Evolutionary conservation across 805 yeast genomes (phyloP).

Genomic region (Monosporozyma solicola): DNA sequence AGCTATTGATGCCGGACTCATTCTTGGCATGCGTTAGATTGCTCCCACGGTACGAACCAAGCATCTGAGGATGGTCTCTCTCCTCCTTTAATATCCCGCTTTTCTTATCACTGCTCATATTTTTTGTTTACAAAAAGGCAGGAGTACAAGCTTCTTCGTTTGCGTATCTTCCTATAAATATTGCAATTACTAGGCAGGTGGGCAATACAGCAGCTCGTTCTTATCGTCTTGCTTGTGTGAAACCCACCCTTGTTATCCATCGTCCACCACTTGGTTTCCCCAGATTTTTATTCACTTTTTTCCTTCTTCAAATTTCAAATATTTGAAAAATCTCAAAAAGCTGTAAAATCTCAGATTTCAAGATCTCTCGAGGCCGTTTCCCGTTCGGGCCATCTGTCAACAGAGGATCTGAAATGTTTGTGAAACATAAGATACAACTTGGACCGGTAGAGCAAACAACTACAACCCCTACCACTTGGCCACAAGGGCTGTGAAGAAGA

Average conservation of each 20-base stretch:
- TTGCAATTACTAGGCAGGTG: too few species aligned
- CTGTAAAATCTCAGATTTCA: background rate
- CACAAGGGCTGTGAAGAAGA: too few species aligned
- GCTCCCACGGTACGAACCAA: conserved; percentile 29
- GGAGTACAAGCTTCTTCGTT: background rate
- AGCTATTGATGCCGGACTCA: background rate
- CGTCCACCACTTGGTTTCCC: background rate
- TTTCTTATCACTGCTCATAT: background rate
- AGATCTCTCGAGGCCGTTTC: background rate
- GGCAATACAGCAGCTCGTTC: background rate
- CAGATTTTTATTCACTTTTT: background rate
- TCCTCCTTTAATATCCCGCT: background rate
- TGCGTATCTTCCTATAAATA: background rate
- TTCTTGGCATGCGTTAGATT: conserved; percentile 16
- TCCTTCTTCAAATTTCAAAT: background rate
- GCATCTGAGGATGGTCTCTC: conserved; percentile 15
- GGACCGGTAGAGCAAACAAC: background rate
- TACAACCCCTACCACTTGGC: background rate
- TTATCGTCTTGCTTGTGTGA: background rate
- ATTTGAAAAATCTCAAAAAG: background rate
- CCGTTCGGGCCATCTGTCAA: background rate
- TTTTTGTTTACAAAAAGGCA: background rate
- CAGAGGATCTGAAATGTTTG: background rate
- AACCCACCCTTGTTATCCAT: background rate
- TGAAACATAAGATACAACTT: background rate